phyloP scores from a whole-genome alignment of 2,329 filamentous ascomycete species.

The Zymoseptoria crescenta region DNA sequence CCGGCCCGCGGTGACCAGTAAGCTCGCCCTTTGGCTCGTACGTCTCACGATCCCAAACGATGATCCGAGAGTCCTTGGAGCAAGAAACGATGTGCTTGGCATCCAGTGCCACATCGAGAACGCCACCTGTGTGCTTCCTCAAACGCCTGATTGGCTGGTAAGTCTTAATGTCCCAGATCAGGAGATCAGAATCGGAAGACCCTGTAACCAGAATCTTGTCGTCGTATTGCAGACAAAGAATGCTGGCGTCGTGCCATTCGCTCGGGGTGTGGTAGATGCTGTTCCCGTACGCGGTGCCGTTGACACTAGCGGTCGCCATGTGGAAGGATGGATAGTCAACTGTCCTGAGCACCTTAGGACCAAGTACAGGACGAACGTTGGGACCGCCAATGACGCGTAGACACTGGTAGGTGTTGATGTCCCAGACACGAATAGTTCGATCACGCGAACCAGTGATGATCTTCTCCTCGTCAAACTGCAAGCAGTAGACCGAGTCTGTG shows the following conservation, averaged over 20 bases:
- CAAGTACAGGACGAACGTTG: slow-evolving; percentile 46
- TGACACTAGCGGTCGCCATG: slow-evolving; percentile 36
- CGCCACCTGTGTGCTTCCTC: slow-evolving; percentile 71
- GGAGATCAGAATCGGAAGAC: slow-evolving; percentile 84
- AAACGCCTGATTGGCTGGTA: slow-evolving; percentile 77
- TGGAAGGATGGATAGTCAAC: slow-evolving; percentile 35
- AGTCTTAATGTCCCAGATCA: slow-evolving; percentile 78
- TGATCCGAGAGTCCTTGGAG: slow-evolving; percentile 90
- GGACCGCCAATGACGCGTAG: slow-evolving; percentile 76
- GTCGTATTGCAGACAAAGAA: slow-evolving; percentile 92
- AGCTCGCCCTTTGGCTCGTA: slow-evolving; percentile 70
- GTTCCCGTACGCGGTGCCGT: slow-evolving; percentile 40
- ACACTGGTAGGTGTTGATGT: slow-evolving; percentile 82
- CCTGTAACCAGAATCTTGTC: slow-evolving; percentile 88
- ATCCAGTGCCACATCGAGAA: slow-evolving; percentile 90
- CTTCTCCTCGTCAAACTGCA: slow-evolving; percentile 96
- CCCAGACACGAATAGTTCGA: slow-evolving; percentile 92
- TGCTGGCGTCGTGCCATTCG: slow-evolving; percentile 78
- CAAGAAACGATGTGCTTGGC: slow-evolving; percentile 90
- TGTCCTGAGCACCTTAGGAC: slow-evolving; percentile 38
- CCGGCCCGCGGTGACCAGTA: slow-evolving; percentile 78
- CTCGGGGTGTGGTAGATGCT: slow-evolving; percentile 39
- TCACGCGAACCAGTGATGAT: slow-evolving; percentile 96
- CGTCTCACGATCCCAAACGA: slow-evolving; percentile 83
- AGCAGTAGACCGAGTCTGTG: slow-evolving; percentile 91